A percentile compares a stretch with the other conserved stretches of the same genome.
Evolutionary conservation across 306 rosid genomes (phyloP).

Genomic region (Canavalia gladiata): DNA sequence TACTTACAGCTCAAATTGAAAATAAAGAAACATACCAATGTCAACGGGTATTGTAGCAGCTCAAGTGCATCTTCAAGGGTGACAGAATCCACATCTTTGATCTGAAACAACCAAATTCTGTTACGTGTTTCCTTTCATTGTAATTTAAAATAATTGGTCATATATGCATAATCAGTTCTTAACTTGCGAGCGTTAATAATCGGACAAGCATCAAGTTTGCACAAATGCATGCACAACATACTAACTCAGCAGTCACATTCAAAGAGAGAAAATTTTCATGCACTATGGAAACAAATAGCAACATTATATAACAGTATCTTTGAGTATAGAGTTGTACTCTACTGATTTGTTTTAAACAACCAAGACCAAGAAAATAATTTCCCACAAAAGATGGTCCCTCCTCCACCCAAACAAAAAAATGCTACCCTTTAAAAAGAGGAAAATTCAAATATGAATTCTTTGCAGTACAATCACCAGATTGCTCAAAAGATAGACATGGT

Average conservation of each 20-base stretch:
- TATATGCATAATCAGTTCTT: constrained; percentile 30
- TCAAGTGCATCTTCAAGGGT: constrained; percentile 78
- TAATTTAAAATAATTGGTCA: constrained; percentile 29
- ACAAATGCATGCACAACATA: constrained; percentile 17
- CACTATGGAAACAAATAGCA: constrained; percentile 20
- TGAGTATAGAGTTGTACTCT: background rate
- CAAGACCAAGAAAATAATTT: constrained; percentile 15
- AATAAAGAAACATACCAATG: constrained; percentile 72
- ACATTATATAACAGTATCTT: background rate
- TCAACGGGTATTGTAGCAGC: constrained; percentile 77
- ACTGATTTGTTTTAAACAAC: constrained; percentile 11
- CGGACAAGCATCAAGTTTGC: constrained; percentile 38
- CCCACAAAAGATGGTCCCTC: background rate
- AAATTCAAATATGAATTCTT: background rate
- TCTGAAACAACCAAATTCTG: constrained; percentile 60
- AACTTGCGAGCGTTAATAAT: constrained; percentile 24
- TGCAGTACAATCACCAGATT: background rate
- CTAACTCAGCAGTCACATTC: constrained; percentile 20
- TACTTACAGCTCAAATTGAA: constrained; percentile 19
- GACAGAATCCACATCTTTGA: constrained; percentile 71
- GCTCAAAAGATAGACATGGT: background rate
- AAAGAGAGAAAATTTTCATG: background rate
- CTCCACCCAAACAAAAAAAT: background rate
- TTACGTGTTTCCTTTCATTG: constrained; percentile 29
- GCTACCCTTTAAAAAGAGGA: background rate